Conservation (phyloP, 495 filamentous ascomycete species). For the Neurospora sp. region DNA sequence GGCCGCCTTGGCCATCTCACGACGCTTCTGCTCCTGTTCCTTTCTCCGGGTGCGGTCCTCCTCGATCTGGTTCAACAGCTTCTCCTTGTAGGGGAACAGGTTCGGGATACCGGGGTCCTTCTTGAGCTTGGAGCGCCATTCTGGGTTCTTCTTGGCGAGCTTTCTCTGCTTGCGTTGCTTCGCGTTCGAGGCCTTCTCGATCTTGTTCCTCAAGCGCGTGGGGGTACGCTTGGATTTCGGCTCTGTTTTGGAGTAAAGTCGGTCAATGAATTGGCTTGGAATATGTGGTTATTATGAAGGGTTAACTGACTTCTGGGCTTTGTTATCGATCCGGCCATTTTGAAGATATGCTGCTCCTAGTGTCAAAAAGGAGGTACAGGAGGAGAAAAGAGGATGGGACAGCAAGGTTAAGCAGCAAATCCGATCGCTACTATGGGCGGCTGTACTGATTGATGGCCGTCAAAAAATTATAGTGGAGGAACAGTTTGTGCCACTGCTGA, state of each 20-base stretch:
- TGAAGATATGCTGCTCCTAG: background rate
- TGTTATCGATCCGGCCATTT: conserved; percentile 38
- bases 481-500: conserved; percentile 26
- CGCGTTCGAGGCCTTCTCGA: conserved; percentile 81
- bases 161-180: conserved; percentile 88
- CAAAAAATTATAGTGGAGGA: conserved; percentile 23
- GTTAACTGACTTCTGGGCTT: conserved; percentile 40
- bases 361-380: background rate
- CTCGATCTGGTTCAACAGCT: conserved; percentile 87
- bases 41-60: conserved; percentile 67
- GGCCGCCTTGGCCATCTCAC: conserved; percentile 60
- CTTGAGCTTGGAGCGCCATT: conserved; percentile 88
- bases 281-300: background rate
- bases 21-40: conserved; percentile 60
- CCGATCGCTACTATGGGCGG: background rate
- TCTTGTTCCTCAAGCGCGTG: conserved; percentile 85
- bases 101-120: conserved; percentile 97
- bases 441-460: background rate
- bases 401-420: background rate
- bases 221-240: conserved; percentile 88
- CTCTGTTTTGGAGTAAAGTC: conserved; percentile 38
- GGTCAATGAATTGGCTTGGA: background rate
- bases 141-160: conserved; percentile 85
- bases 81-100: conserved; percentile 95
- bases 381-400: background rate